Conservation (phyloP, 805 yeast species). For the Barnettozyma wickerhamii region DNA sequence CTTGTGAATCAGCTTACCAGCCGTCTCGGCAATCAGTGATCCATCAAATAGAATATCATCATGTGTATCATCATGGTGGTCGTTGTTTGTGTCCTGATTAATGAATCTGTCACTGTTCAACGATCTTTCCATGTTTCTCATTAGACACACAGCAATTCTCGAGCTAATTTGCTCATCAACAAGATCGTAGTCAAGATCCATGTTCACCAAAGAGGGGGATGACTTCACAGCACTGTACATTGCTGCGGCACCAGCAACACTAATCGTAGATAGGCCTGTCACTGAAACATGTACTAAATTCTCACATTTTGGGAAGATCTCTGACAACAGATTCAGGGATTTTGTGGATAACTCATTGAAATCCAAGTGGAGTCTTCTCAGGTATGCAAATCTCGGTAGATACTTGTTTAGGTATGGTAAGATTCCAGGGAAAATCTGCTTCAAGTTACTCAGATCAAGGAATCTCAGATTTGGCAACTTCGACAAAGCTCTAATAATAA, state of each 20-base stretch:
- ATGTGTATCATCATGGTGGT: constrained; percentile 28
- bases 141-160: constrained; percentile 70
- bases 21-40: constrained; percentile 66
- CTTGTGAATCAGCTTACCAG: constrained; percentile 55
- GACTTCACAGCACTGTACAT: constrained; percentile 66
- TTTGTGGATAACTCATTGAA: constrained; percentile 54
- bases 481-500: constrained; percentile 46
- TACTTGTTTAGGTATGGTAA: constrained; percentile 53
- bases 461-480: constrained; percentile 57
- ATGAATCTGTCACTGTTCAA: constrained; percentile 29
- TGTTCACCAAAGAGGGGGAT: constrained; percentile 57
- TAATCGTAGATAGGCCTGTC: constrained; percentile 54
- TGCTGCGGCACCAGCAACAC: constrained; percentile 57
- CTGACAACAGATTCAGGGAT: constrained; percentile 57
- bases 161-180: constrained; percentile 63
- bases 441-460: constrained; percentile 71
- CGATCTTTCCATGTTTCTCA: constrained; percentile 75
- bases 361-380: constrained; percentile 70
- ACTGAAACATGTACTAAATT: constrained; percentile 66
- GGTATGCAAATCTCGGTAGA: constrained; percentile 62
- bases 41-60: constrained; percentile 77
- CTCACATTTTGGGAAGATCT: constrained; percentile 64
- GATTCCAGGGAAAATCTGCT: constrained; percentile 59
- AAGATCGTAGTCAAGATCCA: constrained; percentile 61
- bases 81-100: constrained; percentile 18